Base-by-base conservation (phyloP, 495 filamentous ascomycete species). In the Aspergillus cavernicola region DNA sequence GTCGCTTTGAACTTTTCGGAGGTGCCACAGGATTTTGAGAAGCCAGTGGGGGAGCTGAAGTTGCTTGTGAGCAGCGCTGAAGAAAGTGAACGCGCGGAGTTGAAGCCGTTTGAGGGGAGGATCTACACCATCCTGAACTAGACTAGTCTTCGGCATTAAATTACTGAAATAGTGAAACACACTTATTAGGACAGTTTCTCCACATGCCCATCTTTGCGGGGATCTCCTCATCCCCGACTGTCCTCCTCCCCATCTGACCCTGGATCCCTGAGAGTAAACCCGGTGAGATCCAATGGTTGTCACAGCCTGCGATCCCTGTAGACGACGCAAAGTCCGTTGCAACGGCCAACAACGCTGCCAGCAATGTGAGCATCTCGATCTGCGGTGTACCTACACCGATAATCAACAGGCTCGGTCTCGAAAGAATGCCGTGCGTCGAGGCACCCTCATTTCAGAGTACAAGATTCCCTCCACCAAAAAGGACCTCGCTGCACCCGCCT, bases 1-100 rank as follows among this genome's bases (percentile, higher is more conserved):
- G 74, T 82, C 10, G 48, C 78, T 32, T 62, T 77, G 29, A 82
- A 83, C 59, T 84, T 79, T 55, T 72, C 70, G 3, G 68, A 70
- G 9, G 49, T 49, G 13, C 55, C 50, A 23, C 35, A 73, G 22
- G 54, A 69, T 15, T 78, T 55, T 41, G 71, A 1, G 53, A 50
- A 0, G 61, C 62, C 16, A 68, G 70, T 29, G 68, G 13, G 37
- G 22, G 42, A 52, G 2, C 52, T 66, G n/a, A 66, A 67, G 44
- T 52, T 67, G 18, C 67, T 77, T 26, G 36, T 77, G 2, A 40
- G 37, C 37, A 40, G 19, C 22, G 37, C 19, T 4, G 37, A 15
- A 4, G 18, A 40, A 7, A 13, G 19, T 22, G 36, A 4, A 20
- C 4, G 6, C 7, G 16, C 16, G 37, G 37, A 22, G 37, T 20